Percentiles rank a stretch among this genome's conserved stretches.
phyloP scores from a whole-genome alignment of 2,329 filamentous ascomycete genomes.

The Nemania sp. region DNA sequence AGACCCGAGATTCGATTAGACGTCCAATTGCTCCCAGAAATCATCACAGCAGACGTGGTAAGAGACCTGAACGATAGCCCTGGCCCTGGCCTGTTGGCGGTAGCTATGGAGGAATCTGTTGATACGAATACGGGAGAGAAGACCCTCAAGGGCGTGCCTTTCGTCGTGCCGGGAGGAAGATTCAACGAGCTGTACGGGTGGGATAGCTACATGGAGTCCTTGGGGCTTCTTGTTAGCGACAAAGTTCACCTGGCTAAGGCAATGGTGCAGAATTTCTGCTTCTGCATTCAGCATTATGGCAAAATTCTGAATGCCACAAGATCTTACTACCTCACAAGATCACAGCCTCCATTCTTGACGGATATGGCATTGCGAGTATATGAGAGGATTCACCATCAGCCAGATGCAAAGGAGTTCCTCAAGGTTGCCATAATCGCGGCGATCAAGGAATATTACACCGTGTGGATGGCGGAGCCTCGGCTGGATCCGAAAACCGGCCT shows the following conservation, averaged over 20 bases:
- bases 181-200: conserved; percentile 99
- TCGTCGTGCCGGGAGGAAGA: conserved; percentile 94
- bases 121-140: conserved; percentile 71
- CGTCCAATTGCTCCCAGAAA: conserved; percentile 76
- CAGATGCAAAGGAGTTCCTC: conserved; percentile 80
- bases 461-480: conserved; percentile 82
- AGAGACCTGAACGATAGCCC: conserved; percentile 84
- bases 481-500: conserved; percentile 78
- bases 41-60: conserved; percentile 80
- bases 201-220: conserved; percentile 98
- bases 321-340: conserved; percentile 92
- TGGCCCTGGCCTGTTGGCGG: conserved; percentile 86
- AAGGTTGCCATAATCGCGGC: conserved; percentile 80
- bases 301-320: conserved; percentile 98
- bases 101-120: conserved; percentile 80
- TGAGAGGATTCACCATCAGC: conserved; percentile 87
- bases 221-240: conserved; percentile 85
- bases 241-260: conserved; percentile 85
- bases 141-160: conserved; percentile 79
- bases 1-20: conserved; percentile 85
- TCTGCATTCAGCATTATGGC: conserved; percentile 97
- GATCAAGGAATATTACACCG: conserved; percentile 93
- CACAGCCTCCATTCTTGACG: conserved; percentile 94
- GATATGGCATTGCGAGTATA: conserved; percentile 96
- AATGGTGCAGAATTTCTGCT: conserved; percentile 97